Percentiles rank a stretch among this genome's conserved stretches.
These are phyloP conservation scores for Echinosophora koreensis DNA, from an alignment of 306 rosid genomes.

Conservation along the genomic window DNA sequence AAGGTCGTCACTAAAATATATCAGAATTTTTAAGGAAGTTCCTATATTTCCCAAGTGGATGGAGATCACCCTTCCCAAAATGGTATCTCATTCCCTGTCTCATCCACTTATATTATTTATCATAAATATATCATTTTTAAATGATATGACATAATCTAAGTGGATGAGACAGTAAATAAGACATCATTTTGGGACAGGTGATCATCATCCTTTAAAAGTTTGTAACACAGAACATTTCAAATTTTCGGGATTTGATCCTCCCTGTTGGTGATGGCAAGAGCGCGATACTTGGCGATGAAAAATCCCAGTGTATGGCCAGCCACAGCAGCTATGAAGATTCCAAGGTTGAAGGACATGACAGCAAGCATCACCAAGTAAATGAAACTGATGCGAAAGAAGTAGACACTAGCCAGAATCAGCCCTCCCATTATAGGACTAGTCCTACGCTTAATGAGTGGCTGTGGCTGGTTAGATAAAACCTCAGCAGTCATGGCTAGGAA, in stretches of 20 bases:
- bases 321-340: conserved; percentile 75
- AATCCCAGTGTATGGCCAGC: conserved; percentile 73
- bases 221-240: conserved; percentile 38
- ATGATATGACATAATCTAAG: too few relatives aligned
- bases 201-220: too few relatives aligned
- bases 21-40: too few relatives aligned
- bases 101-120: too few relatives aligned
- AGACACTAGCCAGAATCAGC: conserved; percentile 40
- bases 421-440: conserved; percentile 37
- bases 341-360: conserved; percentile 78
- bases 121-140: too few relatives aligned
- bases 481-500: conserved; percentile 56
- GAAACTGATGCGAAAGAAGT: conserved; percentile 56
- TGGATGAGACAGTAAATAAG: too few relatives aligned
- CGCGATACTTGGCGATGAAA: conserved; percentile 55
- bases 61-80: too few relatives aligned
- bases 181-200: too few relatives aligned
- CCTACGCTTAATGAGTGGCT: conserved; percentile 8
- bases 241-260: conserved; percentile 21
- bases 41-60: too few relatives aligned
- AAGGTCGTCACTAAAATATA: too few relatives aligned
- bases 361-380: conserved; percentile 74
- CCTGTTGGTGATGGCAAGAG: conserved; percentile 42
- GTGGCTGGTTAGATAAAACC: conserved; percentile 54
- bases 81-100: too few relatives aligned